These are phyloP conservation scores for Gracilaria gracilis DNA, from an alignment of 23 red algal genomes.

Conservation along the genomic window DNA sequence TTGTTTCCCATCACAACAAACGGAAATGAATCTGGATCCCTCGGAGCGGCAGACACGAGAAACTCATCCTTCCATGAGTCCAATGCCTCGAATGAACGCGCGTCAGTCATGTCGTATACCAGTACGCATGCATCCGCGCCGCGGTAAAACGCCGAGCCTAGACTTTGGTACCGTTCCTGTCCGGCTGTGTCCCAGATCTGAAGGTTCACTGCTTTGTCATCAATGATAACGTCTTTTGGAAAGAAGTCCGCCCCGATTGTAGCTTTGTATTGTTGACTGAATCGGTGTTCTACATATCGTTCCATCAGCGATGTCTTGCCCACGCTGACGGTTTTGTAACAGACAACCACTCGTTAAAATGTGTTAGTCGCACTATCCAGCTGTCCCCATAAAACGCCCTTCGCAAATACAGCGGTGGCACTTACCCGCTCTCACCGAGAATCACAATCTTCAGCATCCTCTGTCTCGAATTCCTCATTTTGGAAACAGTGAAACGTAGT, in stretches of 20 bases:
- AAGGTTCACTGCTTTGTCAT: conserved; percentile 76
- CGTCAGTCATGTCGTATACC: conserved; percentile 95
- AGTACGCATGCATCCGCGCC: conserved; percentile 96
- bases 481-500: background rate
- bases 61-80: conserved; percentile 99
- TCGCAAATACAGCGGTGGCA: background rate
- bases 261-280: conserved; percentile 99
- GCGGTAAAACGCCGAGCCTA: conserved; percentile 98
- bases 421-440: conserved; percentile 98
- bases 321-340: conserved; percentile 51
- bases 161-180: conserved; percentile 97
- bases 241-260: conserved; percentile 99
- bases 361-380: conserved; percentile 3
- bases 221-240: conserved; percentile 89
- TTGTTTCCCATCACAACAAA: conserved; percentile 99
- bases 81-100: conserved; percentile 79
- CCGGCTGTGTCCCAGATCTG: conserved; percentile 99
- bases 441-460: conserved; percentile 97
- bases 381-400: background rate
- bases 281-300: conserved; percentile 91
- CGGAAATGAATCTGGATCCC: conserved; percentile 91
- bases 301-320: conserved; percentile 99
- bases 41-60: conserved; percentile 80
- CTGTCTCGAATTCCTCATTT: conserved; percentile 66
- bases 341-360: background rate